Percentiles rank a stretch among this genome's conserved stretches.
phyloP scores from a whole-genome alignment of 1,284 basidiomycete species.

The Microbotryum saponariae region DNA sequence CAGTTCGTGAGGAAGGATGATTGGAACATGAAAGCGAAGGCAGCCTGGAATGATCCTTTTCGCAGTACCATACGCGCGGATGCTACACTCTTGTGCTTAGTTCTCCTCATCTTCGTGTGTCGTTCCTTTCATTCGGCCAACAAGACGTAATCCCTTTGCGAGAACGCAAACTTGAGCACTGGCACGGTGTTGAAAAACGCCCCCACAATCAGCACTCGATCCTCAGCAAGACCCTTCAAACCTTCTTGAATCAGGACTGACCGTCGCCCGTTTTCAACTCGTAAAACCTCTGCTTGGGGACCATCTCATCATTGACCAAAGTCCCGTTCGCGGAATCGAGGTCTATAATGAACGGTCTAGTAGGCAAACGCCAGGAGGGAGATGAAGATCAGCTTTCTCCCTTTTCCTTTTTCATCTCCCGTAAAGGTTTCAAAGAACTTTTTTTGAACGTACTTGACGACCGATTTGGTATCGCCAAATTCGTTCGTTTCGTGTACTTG shows the following conservation, averaged over 20 bases:
- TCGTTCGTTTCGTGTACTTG: conserved; percentile 79
- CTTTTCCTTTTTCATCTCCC: background rate
- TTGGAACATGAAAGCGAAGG: too few relatives aligned
- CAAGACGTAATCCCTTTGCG: conserved; percentile 77
- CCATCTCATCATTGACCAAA: conserved; percentile 73
- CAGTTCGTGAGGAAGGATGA: too few relatives aligned
- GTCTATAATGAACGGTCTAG: conserved; percentile 88
- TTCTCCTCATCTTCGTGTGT: too few relatives aligned
- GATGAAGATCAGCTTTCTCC: background rate
- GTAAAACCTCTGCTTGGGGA: conserved; percentile 82
- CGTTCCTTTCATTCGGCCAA: conserved; percentile 41
- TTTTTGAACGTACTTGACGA: conserved; percentile 60
- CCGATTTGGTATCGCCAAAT: conserved; percentile 66
- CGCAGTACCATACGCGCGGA: too few relatives aligned
- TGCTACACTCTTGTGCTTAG: too few relatives aligned
- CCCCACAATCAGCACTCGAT: too few relatives aligned
- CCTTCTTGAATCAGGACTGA: conserved; percentile 42
- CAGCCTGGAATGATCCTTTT: too few relatives aligned
- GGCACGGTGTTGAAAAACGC: too few relatives aligned
- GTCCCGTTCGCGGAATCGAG: conserved; percentile 95
- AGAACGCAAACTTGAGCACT: conserved; percentile 90
- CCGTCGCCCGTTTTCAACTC: conserved; percentile 82
- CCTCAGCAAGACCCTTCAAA: background rate
- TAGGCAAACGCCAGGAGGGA: conserved; percentile 11
- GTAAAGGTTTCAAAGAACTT: background rate